A percentile compares a stretch with the other conserved stretches of the same genome.
Evolutionary conservation across 164 flowering plant species (phyloP).

Genomic region (Litsea cubeba): DNA sequence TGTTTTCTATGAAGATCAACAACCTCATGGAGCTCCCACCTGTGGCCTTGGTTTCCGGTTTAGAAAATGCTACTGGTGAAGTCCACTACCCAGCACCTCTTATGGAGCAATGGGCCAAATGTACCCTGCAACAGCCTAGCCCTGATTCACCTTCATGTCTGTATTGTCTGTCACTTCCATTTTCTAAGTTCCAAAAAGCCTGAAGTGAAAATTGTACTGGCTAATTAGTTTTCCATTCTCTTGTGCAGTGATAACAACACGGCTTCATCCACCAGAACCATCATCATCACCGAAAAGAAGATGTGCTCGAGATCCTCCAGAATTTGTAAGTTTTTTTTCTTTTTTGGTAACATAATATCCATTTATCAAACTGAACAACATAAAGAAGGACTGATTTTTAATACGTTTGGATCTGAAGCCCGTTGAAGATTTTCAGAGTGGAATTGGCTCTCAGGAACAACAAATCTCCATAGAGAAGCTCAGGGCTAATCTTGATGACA

Average conservation of each 20-base stretch:
- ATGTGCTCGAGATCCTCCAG: conserved; percentile 20
- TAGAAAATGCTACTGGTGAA: conserved; percentile 25
- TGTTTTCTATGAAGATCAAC: conserved; percentile 39
- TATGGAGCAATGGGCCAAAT: conserved; percentile 48
- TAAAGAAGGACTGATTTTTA: too few relatives aligned
- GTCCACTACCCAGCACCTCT: conserved; percentile 57
- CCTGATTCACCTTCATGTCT: conserved; percentile 60
- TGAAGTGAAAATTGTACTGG: not conserved
- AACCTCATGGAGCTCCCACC: conserved; percentile 67
- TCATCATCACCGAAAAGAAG: conserved; percentile 31
- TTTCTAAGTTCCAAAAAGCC: not conserved
- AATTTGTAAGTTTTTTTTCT: conserved; percentile 37
- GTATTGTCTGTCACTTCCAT: conserved; percentile 13
- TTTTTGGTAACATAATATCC: not conserved
- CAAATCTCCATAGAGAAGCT: conserved; percentile 42
- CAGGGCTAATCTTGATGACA: conserved; percentile 19
- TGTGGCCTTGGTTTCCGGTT: conserved; percentile 34
- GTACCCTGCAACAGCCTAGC: conserved; percentile 26
- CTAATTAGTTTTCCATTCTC: not conserved
- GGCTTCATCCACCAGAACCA: conserved; percentile 52
- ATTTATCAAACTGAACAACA: not conserved
- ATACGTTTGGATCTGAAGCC: conserved; percentile 34
- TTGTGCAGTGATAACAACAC: conserved; percentile 35
- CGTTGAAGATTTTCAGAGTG: conserved; percentile 45
- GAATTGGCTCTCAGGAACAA: conserved; percentile 35